Base-by-base conservation (phyloP, 2,329 filamentous ascomycete species). In the Sarocladiaceae sp. region DNA sequence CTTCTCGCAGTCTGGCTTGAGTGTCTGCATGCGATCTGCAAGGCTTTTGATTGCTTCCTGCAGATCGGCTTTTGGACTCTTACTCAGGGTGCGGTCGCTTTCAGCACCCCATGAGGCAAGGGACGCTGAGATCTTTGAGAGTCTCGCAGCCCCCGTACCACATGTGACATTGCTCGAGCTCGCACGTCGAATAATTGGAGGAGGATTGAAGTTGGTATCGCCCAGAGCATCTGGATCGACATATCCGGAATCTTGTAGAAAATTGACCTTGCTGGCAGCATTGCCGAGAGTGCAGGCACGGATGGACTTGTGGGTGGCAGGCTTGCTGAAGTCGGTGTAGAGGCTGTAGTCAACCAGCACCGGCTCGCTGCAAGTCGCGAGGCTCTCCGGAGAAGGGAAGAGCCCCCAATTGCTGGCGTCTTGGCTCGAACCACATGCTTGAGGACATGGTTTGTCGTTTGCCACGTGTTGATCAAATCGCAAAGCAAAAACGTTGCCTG, bases 241-340 rank as follows among this genome's bases (percentile, higher is more conserved):
- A 28, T 53, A 50, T 8, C 33, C 46, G 17, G 46, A 18, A 12
- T 53, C 46, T n/a, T 36, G 33, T 8, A 53, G 46, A 29, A 39
- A 50, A 29, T 53, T 53, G 46, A 29, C 25, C 18, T 50, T 28
- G 23, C 20, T 53, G 4, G 39, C 35, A 23, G 31, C 52, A 31
- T 53, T 36, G 20, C 52, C 52, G 13, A 53, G 22, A 26, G 52
- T 53, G 35, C 52, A 53, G 36, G 52, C 52, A 26, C 52, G 52
- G 25, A 53, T 53, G 52, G n/a, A n/a, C 20, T 53, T 25, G 42
- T 25, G 18, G 23, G 25, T 8, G 46, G 13, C n/a, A n/a, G n/a
- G n/a, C n/a, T n/a, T n/a, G n/a, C n/a, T n/a, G n/a, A n/a, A n/a
- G n/a, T n/a, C n/a, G n/a, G 52, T 50, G 47, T 50, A 50, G 52